Evolutionary conservation across 2,329 filamentous ascomycete species (phyloP), one percentile per base, ranked within the genome.

Genomic region (Clonostachys sp.): DNA sequence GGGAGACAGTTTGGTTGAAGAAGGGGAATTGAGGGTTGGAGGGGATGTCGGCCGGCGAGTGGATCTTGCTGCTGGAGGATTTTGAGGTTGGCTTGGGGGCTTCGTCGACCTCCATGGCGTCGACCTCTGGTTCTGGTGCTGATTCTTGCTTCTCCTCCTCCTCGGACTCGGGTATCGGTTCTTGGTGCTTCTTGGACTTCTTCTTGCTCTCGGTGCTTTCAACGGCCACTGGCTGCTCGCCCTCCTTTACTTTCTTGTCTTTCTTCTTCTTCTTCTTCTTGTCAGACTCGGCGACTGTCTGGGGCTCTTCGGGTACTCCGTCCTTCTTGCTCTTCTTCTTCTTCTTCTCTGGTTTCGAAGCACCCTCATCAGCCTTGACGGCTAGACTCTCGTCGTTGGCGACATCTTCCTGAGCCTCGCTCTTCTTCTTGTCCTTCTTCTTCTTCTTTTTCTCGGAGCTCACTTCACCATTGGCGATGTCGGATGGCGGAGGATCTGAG

Each of bases 1-100:
- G 80, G 2, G 91, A 91, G 40, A 89, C 80, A 18, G 86, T 90
- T 59, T 92, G 86, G 30, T 83, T 80, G 62, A 84, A 83, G 68
- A 95, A 92, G 14, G 91, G 87, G 41, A 86, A 87, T 53, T 66
- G 70, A 44, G 65, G 65, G 49, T 68, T 61, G 44, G 66, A 53
- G 20, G 69, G 68, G 45, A 69, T 63, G 48, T 68, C 61, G 41
- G 62, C 58, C 34, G 70, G 64, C 53, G 66, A 61, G 53, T 68
- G 63, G 46, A 66, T 64, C 46, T 63, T 61, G 35, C 62, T 56
- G 3, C 60, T 54, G 30, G 63, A 57, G 5, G 60, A 53, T 17
- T 52, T 59, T 24, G 61, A 52, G 44, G 61, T 54, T 38, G 51
- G 53, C 12, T 57, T 55, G 41, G 62, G 55, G 33, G 50, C 50